Evolutionary conservation across 1,284 basidiomycete genomes (phyloP).

Genomic region (Tremellales sp.): DNA sequence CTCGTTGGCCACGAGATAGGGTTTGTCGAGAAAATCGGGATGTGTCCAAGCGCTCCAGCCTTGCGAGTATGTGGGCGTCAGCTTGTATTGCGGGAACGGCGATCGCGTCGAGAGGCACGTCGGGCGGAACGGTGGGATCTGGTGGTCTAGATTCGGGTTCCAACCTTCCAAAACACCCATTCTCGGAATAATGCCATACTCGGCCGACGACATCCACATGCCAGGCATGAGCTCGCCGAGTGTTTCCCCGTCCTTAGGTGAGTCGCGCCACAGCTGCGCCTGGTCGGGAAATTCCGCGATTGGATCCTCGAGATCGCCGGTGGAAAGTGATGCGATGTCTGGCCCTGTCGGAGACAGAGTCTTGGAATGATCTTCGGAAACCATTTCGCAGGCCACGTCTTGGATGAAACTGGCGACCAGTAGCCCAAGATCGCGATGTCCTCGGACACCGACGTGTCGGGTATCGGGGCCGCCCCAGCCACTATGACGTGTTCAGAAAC

Average conservation of each 20-base stretch:
- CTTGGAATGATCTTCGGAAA: constrained; percentile 19
- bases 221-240: constrained; percentile 35
- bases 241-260: constrained; percentile 13
- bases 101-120: constrained; percentile 36
- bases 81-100: constrained; percentile 30
- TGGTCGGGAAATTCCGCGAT: constrained; percentile 25
- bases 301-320: constrained; percentile 1
- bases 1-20: constrained; percentile 34
- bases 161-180: constrained; percentile 38
- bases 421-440: constrained; percentile 42
- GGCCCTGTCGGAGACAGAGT: constrained; percentile 1
- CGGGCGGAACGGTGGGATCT: constrained; percentile 33
- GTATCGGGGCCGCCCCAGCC: constrained; percentile 44
- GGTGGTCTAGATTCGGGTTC: constrained; percentile 29
- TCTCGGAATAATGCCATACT: constrained; percentile 40
- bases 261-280: constrained; percentile 20
- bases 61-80: constrained; percentile 30
- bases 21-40: constrained; percentile 42
- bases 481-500: constrained; percentile 17
- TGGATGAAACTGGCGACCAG: constrained; percentile 38
- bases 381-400: constrained; percentile 39
- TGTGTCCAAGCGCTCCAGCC: constrained; percentile 46
- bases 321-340: background rate
- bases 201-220: constrained; percentile 31
- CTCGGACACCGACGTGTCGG: constrained; percentile 42